These are phyloP conservation scores for Geotrichum restrictum DNA, from an alignment of 1,139 yeast species.

Conservation along the genomic window DNA sequence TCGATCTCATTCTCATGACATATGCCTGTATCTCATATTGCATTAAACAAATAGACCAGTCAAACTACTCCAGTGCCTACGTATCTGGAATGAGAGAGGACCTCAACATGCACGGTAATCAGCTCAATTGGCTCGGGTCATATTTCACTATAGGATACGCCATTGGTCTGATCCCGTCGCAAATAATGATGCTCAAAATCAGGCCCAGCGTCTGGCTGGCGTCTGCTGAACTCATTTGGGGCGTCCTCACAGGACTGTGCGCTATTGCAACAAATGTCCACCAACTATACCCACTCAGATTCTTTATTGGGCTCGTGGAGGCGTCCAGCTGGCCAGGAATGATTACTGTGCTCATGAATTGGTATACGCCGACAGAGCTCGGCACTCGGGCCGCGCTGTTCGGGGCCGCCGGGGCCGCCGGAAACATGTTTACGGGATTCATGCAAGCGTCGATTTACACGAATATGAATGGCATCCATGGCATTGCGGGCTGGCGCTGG, in stretches of 20 bases:
- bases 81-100: conserved; percentile 62
- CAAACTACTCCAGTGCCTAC: conserved; percentile 46
- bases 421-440: conserved; percentile 48
- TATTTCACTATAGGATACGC: conserved; percentile 53
- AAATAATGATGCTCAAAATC: conserved; percentile 49
- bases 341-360: conserved; percentile 30
- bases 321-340: conserved; percentile 34
- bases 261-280: conserved; percentile 44
- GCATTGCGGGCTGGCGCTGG: conserved; percentile 14
- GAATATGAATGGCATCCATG: conserved; percentile 38
- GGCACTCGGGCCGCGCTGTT: conserved; percentile 21
- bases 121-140: conserved; percentile 48
- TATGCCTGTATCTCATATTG: conserved; percentile 11
- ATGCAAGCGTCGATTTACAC: conserved; percentile 45
- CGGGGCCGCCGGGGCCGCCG: conserved; percentile 27
- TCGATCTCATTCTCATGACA: conserved; percentile 12
- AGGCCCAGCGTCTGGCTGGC: conserved; percentile 49
- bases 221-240: conserved; percentile 55
- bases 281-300: conserved; percentile 54
- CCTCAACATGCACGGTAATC: conserved; percentile 50
- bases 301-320: conserved; percentile 40
- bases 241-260: conserved; percentile 50
- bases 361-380: conserved; percentile 32
- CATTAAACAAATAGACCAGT: conserved; percentile 33
- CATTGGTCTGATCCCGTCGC: conserved; percentile 53